These are phyloP conservation scores for Lavandula angustifolia DNA, from an alignment of 257 asterid genomes.

Conservation along the genomic window DNA sequence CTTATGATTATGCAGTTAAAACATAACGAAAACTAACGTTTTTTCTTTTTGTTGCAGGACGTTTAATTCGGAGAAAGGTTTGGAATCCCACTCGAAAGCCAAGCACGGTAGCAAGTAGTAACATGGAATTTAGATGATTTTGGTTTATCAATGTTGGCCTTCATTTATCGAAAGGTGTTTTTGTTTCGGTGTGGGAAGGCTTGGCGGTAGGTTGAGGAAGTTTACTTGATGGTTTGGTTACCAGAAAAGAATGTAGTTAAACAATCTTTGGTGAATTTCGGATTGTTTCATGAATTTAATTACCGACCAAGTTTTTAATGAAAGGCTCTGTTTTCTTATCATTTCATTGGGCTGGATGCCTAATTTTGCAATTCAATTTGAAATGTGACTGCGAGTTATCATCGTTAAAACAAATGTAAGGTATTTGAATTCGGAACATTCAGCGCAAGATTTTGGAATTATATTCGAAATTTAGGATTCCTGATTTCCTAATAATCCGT, in stretches of 20 bases:
- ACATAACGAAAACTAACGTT: not conserved
- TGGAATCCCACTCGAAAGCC: slow-evolving; percentile 79
- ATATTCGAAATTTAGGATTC: no score
- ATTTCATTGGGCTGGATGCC: no score
- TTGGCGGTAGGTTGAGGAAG: slow-evolving; percentile 19
- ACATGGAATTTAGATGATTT: not conserved
- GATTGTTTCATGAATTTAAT: slow-evolving; percentile 5
- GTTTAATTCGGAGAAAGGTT: slow-evolving; percentile 64
- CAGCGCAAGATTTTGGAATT: no score
- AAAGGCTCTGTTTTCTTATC: no score
- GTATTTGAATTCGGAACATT: no score
- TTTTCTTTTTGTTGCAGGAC: slow-evolving; percentile 38
- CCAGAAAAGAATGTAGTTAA: not conserved
- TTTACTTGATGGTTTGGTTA: not conserved
- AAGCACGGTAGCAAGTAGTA: slow-evolving; percentile 64
- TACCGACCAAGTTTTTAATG: no score
- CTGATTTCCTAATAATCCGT: no score
- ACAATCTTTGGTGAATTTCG: slow-evolving; percentile 15
- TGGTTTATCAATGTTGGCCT: slow-evolving; percentile 1
- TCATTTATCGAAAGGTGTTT: not conserved
- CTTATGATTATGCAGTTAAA: slow-evolving; percentile 21
- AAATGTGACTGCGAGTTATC: no score
- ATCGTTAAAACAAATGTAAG: no score
- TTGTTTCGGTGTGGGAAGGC: slow-evolving; percentile 21
- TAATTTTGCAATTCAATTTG: no score